These are phyloP conservation scores for Erythrobasidium hasegawianum DNA, from an alignment of 1,284 basidiomycete species.

Conservation along the genomic window DNA sequence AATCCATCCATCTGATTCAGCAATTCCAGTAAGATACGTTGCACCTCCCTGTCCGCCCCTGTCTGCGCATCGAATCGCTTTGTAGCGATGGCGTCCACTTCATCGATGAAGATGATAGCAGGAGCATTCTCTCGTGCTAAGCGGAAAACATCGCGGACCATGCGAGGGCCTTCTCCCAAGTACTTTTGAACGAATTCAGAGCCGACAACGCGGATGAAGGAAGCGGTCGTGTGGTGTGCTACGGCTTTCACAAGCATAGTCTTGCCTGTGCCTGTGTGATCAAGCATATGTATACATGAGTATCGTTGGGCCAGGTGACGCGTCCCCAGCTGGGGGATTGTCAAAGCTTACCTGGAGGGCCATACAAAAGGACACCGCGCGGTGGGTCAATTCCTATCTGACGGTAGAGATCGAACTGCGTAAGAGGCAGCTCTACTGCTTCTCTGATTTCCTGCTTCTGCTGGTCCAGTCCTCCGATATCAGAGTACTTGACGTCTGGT, in stretches of 20 bases:
- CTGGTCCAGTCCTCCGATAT: conserved; percentile 90
- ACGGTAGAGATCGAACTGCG: conserved; percentile 95
- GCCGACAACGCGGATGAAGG: conserved; percentile 97
- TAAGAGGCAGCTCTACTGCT: conserved; percentile 96
- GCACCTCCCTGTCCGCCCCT: conserved; percentile 97
- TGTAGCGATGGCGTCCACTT: conserved; percentile 98
- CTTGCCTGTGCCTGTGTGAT: conserved; percentile 94
- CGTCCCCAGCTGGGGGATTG: too few species aligned
- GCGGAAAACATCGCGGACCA: conserved; percentile 99
- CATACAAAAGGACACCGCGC: conserved; percentile 85
- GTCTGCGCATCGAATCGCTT: conserved; percentile 94
- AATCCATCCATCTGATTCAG: conserved; percentile 99
- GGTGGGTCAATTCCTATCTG: conserved; percentile 99
- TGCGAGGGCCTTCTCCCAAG: conserved; percentile 95
- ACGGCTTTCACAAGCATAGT: conserved; percentile 99
- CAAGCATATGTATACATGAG: too few species aligned
- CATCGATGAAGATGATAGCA: conserved; percentile 96
- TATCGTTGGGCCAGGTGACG: too few species aligned
- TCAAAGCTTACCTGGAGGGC: conserved; percentile 73
- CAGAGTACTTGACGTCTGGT: conserved; percentile 67
- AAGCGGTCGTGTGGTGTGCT: conserved; percentile 91
- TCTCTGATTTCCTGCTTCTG: conserved; percentile 99
- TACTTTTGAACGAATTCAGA: conserved; percentile 99
- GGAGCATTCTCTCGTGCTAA: conserved; percentile 96
- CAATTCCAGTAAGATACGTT: conserved; percentile 96